Base-by-base conservation (phyloP, 2,329 filamentous ascomycete genomes). In the Talaromyces sp. region DNA sequence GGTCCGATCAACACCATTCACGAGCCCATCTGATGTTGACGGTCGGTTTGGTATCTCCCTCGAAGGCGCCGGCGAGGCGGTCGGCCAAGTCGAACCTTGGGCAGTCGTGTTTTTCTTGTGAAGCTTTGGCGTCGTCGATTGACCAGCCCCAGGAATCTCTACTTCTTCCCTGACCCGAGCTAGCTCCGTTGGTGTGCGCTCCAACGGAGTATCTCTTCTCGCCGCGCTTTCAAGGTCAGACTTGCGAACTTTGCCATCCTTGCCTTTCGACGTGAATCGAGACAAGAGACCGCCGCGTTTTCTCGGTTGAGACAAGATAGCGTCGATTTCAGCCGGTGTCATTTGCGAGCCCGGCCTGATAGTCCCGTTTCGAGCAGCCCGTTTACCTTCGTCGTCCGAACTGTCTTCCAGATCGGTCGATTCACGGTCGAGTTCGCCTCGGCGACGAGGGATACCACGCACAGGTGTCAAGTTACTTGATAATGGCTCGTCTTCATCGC, bases 321-420 rank as follows among this genome's bases (percentile, higher is more conserved):
- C 74, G 36, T 73, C 74, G 44, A 70, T 66, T 51, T 75, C 70
- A 33, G 68, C 66, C 31, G 72, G 69, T 55, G 79, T 76, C 61
- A 76, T 88, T 60, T 89, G 86, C 42, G 87, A 84, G 14, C 30
- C 47, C 9, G 44, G 23, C 10, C 54, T 62, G 18, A 47, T 36
- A 34, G 52, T 42, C 56, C 64, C 68, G 44, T 73, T 62, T 61
- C 70, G 68, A 16, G 69, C 66, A 52, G 66, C 63, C 6, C 61
- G 65, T 5, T 63, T 67, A 16, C 66, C 62, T 56, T 79, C 77
- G 27, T 84, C 81, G 52, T 87, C 83, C 33, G 84, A 85, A 64
- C 82, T 87, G 68, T 89, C 85, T 2, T 84, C 83, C 2, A 87
- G 73, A 53, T 88, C 85, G 18, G 85, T 84, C 1, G 86, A 86